These are phyloP conservation scores for Sporothrix humicola DNA, from an alignment of 2,329 filamentous ascomycete genomes.

Conservation along the genomic window DNA sequence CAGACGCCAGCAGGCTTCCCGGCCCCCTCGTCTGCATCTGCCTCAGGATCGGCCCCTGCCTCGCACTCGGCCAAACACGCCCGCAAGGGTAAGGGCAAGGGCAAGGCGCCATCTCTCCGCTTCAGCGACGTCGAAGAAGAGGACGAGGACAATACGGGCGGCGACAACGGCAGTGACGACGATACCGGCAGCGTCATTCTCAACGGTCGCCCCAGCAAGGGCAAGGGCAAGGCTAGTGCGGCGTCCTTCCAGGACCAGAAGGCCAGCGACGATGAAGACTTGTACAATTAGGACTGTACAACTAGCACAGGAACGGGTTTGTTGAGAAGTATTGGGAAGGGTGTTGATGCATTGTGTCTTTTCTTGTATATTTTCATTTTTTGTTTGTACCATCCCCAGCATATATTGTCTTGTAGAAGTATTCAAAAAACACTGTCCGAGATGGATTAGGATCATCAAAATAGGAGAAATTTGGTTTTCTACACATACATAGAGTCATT, in stretches of 20 bases:
- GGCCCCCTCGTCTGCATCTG: background rate
- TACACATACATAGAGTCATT: background rate
- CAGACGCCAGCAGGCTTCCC: constrained; percentile 30
- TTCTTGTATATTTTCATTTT: background rate
- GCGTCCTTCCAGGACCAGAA: constrained; percentile 55
- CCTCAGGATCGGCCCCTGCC: background rate
- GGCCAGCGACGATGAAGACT: constrained; percentile 62
- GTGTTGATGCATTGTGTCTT: constrained; percentile 1
- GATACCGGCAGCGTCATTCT: constrained; percentile 46
- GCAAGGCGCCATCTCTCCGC: constrained; percentile 42
- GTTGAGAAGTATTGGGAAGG: too few relatives aligned
- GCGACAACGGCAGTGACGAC: constrained; percentile 39
- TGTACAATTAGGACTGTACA: constrained; percentile 52
- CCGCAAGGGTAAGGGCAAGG: constrained; percentile 46
- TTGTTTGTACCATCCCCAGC: constrained; percentile 18
- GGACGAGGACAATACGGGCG: constrained; percentile 39
- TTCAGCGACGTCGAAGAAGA: constrained; percentile 46
- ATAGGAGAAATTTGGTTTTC: background rate
- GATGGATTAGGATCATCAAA: background rate
- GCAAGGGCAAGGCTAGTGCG: constrained; percentile 56
- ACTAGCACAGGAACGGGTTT: background rate
- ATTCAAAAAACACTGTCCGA: background rate
- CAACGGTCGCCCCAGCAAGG: constrained; percentile 53
- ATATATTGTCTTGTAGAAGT: constrained; percentile 21
- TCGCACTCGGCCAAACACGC: constrained; percentile 12